Evolutionary conservation across 2,329 filamentous ascomycete species (phyloP).

Genomic region (Colletotrichum graminicola): DNA sequence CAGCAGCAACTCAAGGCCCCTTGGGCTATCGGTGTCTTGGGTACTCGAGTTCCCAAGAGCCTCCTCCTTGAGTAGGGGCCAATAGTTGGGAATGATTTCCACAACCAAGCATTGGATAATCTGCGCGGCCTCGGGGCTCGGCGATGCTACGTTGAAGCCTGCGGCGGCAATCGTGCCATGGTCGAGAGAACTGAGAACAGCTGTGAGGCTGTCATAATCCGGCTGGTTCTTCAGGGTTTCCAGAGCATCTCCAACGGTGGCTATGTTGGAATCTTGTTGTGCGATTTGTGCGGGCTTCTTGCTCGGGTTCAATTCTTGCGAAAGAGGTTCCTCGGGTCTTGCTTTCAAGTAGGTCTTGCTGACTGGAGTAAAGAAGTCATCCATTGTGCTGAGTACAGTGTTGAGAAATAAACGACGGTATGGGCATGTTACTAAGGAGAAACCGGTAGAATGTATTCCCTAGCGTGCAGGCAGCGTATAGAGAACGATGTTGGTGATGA

Average conservation of each 20-base stretch:
- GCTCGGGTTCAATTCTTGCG: conserved; percentile 52
- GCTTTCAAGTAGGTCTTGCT: conserved; percentile 63
- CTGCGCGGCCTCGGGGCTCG: conserved; percentile 77
- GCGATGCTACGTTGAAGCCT: conserved; percentile 69
- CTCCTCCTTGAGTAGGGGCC: conserved; percentile 72
- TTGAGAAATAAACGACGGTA: background rate
- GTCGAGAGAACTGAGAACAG: conserved; percentile 65
- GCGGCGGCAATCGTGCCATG: conserved; percentile 44
- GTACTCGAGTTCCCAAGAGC: conserved; percentile 43
- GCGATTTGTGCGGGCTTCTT: conserved; percentile 34
- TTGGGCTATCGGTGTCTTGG: conserved; percentile 43
- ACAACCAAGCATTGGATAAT: conserved; percentile 81
- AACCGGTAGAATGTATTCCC: background rate
- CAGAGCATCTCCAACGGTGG: conserved; percentile 65
- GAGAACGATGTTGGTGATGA: background rate
- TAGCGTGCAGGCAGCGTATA: background rate
- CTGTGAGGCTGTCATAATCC: conserved; percentile 67
- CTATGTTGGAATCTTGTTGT: conserved; percentile 20
- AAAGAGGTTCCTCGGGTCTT: conserved; percentile 53
- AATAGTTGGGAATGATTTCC: conserved; percentile 85
- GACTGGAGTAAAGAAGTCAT: conserved; percentile 66
- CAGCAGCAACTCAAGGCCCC: conserved; percentile 66
- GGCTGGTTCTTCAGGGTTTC: conserved; percentile 72
- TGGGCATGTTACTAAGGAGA: conserved; percentile 7
- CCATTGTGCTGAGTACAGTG: conserved; percentile 57